Evolutionary conservation across 1,284 basidiomycete genomes (phyloP).

Genomic region (Xerocomus amazonicus): DNA sequence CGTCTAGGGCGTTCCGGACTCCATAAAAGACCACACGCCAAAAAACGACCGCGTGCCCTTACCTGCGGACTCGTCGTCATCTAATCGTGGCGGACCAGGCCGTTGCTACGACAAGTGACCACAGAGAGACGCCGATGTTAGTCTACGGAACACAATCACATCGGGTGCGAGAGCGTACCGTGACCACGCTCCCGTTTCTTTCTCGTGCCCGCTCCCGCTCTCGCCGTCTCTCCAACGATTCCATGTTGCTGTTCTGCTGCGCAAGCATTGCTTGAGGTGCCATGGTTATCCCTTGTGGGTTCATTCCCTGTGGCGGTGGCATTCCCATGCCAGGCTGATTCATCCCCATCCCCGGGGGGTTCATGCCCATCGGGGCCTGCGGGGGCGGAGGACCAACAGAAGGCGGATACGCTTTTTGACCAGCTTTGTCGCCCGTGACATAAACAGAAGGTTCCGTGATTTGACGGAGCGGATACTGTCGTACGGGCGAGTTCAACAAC

Average conservation of each 20-base stretch:
- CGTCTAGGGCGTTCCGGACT: constrained; percentile 43
- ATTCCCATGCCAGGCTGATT: constrained; percentile 28
- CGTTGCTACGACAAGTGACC: constrained; percentile 14
- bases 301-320: constrained; percentile 29
- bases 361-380: constrained; percentile 27
- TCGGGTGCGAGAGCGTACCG: constrained; percentile 8
- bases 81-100: constrained; percentile 43
- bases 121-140: constrained; percentile 5
- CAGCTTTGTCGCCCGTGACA: constrained; percentile 65
- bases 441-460: constrained; percentile 62
- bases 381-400: constrained; percentile 35
- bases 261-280: constrained; percentile 62
- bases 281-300: constrained; percentile 27
- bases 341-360: constrained; percentile 26
- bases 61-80: constrained; percentile 73
- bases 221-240: constrained; percentile 57
- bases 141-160: not conserved
- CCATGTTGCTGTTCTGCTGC: constrained; percentile 68
- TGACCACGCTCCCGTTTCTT: constrained; percentile 25
- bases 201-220: constrained; percentile 45
- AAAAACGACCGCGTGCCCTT: constrained; percentile 12
- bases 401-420: constrained; percentile 54
- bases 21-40: not conserved
- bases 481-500: constrained; percentile 54
- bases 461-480: constrained; percentile 63